Evolutionary conservation across 1,284 basidiomycete species (phyloP).

Genomic region (Moniliophthora roreri): DNA sequence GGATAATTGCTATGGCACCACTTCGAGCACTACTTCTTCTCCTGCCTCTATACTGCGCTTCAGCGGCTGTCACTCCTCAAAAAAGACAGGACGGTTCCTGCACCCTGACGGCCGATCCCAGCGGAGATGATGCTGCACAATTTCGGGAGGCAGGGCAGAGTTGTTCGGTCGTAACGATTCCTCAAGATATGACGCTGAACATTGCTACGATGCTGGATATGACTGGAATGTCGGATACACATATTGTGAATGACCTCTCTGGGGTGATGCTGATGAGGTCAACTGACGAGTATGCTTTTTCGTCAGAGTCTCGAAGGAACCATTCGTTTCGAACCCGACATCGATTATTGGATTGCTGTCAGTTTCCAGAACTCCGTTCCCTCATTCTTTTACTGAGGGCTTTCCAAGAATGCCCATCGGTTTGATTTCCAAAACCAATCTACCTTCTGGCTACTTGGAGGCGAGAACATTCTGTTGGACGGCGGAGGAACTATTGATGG

Average conservation of each 20-base stretch:
- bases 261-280: neutral
- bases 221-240: slow-evolving; percentile 49
- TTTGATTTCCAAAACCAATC: slow-evolving; percentile 58
- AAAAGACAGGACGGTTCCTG: slow-evolving; percentile 21
- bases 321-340: slow-evolving; percentile 48
- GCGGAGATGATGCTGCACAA: slow-evolving; percentile 52
- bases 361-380: slow-evolving; percentile 11
- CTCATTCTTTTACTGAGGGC: neutral
- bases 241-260: slow-evolving; percentile 39
- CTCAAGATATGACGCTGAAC: slow-evolving; percentile 46
- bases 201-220: slow-evolving; percentile 53
- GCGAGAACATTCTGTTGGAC: slow-evolving; percentile 53
- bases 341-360: slow-evolving; percentile 54
- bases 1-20: too few species aligned
- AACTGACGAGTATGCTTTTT: neutral
- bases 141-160: slow-evolving; percentile 44
- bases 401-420: slow-evolving; percentile 47
- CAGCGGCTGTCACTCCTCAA: too few species aligned
- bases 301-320: slow-evolving; percentile 48
- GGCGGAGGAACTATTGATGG: slow-evolving; percentile 64
- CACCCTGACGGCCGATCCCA: slow-evolving; percentile 30
- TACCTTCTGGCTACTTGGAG: slow-evolving; percentile 65
- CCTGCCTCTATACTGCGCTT: too few species aligned
- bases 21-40: too few species aligned
- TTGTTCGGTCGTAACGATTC: slow-evolving; percentile 45